Conservation (phyloP, 805 yeast species). For the Jamesozyma hellenica region DNA sequence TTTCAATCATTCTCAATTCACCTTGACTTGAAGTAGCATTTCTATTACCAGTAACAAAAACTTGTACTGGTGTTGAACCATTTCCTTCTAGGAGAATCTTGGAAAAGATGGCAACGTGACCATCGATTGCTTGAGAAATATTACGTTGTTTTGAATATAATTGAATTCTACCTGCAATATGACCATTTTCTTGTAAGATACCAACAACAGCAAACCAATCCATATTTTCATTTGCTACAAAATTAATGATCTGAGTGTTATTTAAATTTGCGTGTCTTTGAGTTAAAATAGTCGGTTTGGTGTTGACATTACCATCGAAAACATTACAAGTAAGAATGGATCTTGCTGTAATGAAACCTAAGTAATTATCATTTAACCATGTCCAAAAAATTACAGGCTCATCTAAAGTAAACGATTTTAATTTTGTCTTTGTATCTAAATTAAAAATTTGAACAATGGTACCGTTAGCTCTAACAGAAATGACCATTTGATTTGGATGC, state of each 20-base stretch:
- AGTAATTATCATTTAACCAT: constrained; percentile 65
- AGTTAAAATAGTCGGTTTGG: constrained; percentile 73
- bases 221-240: constrained; percentile 66
- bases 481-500: constrained; percentile 84
- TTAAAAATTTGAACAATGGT: constrained; percentile 92
- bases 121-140: constrained; percentile 93
- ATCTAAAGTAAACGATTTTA: constrained; percentile 74
- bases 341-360: constrained; percentile 79
- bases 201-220: constrained; percentile 96
- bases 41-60: constrained; percentile 89
- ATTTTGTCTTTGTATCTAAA: constrained; percentile 74
- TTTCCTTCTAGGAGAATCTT: constrained; percentile 65
- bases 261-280: constrained; percentile 72
- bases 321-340: constrained; percentile 74
- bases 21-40: constrained; percentile 67
- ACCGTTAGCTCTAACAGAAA: constrained; percentile 91
- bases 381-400: constrained; percentile 94
- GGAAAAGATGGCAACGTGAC: constrained; percentile 91
- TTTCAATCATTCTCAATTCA: constrained; percentile 84
- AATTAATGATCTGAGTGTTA: constrained; percentile 82
- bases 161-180: constrained; percentile 94
- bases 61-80: constrained; percentile 56
- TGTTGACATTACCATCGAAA: constrained; percentile 64
- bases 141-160: constrained; percentile 79
- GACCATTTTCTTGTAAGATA: constrained; percentile 85